These are phyloP conservation scores for Chlorella sp. DNA, from an alignment of 139 green algal genomes.

Conservation along the genomic window DNA sequence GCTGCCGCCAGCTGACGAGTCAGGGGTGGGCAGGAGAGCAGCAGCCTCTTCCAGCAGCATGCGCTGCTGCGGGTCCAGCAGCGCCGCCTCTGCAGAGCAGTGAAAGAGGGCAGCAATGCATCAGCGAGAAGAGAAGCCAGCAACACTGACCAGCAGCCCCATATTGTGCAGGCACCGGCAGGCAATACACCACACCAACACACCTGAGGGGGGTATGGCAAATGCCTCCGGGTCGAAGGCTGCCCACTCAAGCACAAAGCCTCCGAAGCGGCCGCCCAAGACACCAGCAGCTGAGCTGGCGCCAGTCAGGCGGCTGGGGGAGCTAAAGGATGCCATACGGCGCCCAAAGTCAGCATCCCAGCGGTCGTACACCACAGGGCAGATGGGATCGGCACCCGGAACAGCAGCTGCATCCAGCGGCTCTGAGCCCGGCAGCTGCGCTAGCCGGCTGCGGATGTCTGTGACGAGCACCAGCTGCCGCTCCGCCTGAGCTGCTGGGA, in stretches of 20 bases:
- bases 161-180: too few species aligned
- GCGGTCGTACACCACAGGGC: slow-evolving; percentile 53
- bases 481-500: background rate
- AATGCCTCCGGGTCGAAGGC: slow-evolving; percentile 63
- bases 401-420: background rate
- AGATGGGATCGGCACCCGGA: slow-evolving; percentile 36
- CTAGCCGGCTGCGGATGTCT: background rate
- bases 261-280: slow-evolving; percentile 60
- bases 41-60: slow-evolving; percentile 66
- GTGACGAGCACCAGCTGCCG: background rate
- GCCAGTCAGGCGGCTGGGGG: background rate
- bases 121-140: too few species aligned
- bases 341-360: slow-evolving; percentile 58
- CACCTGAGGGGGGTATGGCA: slow-evolving; percentile 21
- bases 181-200: too few species aligned
- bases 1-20: background rate
- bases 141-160: too few species aligned
- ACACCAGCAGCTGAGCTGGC: background rate
- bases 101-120: slow-evolving; percentile 9
- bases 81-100: slow-evolving; percentile 57
- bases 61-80: slow-evolving; percentile 88
- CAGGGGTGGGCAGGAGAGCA: background rate
- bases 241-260: slow-evolving; percentile 51
- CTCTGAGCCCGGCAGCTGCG: background rate
- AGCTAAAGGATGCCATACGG: background rate